phyloP scores from a whole-genome alignment of 2,329 filamentous ascomycete species.

The Xenosphaeropsis pyriputrescens region DNA sequence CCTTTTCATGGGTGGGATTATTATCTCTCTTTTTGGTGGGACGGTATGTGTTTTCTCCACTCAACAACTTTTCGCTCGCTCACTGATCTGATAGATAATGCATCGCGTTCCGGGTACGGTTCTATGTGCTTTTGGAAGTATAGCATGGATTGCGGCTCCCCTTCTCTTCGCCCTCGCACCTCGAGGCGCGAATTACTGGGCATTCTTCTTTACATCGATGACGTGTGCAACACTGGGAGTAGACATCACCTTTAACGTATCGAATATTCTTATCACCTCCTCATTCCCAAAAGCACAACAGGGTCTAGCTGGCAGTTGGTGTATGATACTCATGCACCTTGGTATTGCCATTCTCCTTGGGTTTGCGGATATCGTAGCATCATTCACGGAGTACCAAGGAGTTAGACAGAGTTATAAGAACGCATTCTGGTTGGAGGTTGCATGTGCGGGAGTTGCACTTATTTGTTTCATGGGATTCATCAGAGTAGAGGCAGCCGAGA shows the following conservation, averaged over 20 bases:
- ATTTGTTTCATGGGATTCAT: slow-evolving; percentile 34
- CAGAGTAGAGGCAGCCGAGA: slow-evolving; percentile 35
- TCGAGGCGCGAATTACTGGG: slow-evolving; percentile 30
- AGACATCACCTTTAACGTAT: slow-evolving; percentile 62
- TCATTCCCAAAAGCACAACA: slow-evolving; percentile 51
- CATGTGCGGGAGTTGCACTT: slow-evolving; percentile 33
- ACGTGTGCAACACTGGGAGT: slow-evolving; percentile 56
- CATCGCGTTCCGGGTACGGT: slow-evolving; percentile 33
- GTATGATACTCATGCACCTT: slow-evolving; percentile 57
- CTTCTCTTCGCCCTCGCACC: slow-evolving; percentile 36
- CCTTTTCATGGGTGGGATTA: slow-evolving; percentile 50
- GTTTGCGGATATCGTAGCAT: slow-evolving; percentile 50
- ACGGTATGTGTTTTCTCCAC: slow-evolving; percentile 30
- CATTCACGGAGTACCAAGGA: slow-evolving; percentile 22
- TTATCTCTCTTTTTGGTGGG: slow-evolving; percentile 48
- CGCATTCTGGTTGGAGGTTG: slow-evolving; percentile 53
- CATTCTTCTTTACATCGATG: slow-evolving; percentile 55
- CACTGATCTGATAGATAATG: slow-evolving; percentile 17
- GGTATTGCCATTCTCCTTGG: slow-evolving; percentile 60
- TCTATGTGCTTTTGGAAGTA: slow-evolving; percentile 30
- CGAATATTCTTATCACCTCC: slow-evolving; percentile 67
- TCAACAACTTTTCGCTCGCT: neutral
- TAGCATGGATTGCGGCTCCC: slow-evolving; percentile 29
- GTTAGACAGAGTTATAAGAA: slow-evolving; percentile 41
- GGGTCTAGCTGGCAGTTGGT: slow-evolving; percentile 55